A percentile compares a stretch with the other conserved stretches of the same genome.
Conservation (phyloP, 2,329 filamentous ascomycete genomes). For the Simplicillium aogashimaense region DNA sequence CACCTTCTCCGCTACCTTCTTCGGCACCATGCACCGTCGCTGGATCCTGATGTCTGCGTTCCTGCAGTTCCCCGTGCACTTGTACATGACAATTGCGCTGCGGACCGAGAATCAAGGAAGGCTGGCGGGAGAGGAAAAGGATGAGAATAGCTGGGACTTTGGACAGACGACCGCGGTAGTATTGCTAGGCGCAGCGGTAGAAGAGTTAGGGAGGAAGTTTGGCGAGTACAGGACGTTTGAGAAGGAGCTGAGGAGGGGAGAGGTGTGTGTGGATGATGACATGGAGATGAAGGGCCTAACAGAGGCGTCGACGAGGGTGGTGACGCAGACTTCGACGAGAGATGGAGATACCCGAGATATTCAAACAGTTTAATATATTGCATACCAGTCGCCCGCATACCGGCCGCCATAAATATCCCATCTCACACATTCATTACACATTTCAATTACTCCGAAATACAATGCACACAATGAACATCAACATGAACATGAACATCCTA, state of each 20-base stretch:
- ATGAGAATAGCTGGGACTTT: slow-evolving; percentile 20
- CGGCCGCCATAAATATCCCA: no score
- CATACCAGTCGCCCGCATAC: no score
- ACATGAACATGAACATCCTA: no score
- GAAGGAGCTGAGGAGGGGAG: neutral
- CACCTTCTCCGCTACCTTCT: slow-evolving; percentile 10
- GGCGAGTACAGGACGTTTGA: slow-evolving; percentile 11
- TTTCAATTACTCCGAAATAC: no score
- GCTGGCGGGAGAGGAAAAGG: slow-evolving; percentile 4
- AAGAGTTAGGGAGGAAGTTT: slow-evolving; percentile 11
- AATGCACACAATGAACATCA: no score
- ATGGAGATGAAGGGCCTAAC: neutral
- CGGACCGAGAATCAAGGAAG: slow-evolving; percentile 16
- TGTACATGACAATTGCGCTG: slow-evolving; percentile 20
- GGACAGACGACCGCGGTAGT: slow-evolving; percentile 19
- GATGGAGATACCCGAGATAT: no score
- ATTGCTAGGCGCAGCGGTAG: slow-evolving; percentile 12
- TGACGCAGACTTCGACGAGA: no score
- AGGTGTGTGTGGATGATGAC: neutral
- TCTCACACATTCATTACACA: no score
- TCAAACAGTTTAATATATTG: no score
- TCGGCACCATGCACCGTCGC: slow-evolving; percentile 8
- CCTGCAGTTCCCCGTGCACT: slow-evolving; percentile 19
- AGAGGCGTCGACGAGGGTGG: no score
- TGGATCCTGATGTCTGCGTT: slow-evolving; percentile 15